A percentile compares a stretch with the other conserved stretches of the same genome.
Evolutionary conservation across 192 early-diverging fungal species (phyloP).

Genomic region (Podila clonocystis): DNA sequence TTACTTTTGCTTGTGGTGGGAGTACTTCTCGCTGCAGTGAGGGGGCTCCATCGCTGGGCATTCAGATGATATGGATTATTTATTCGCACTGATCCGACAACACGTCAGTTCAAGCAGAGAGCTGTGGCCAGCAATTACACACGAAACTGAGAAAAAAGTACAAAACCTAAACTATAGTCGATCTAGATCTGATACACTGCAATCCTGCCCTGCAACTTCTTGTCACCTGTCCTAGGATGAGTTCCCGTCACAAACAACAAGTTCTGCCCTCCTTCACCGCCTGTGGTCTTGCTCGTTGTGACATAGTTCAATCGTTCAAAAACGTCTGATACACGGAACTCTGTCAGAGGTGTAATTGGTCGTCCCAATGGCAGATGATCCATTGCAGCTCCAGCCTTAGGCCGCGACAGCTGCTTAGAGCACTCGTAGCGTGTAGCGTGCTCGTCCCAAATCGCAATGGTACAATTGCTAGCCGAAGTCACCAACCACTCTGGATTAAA

Average conservation of each 20-base stretch:
- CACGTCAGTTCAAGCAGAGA: too few species aligned
- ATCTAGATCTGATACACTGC: constrained; percentile 26
- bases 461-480: constrained; percentile 28
- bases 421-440: constrained; percentile 16
- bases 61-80: too few species aligned
- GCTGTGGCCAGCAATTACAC: too few species aligned
- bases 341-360: constrained; percentile 19
- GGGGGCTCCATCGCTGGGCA: too few species aligned
- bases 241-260: constrained; percentile 45
- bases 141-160: too few species aligned
- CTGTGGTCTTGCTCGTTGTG: constrained; percentile 4
- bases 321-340: constrained; percentile 21
- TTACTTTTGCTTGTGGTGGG: too few species aligned
- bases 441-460: constrained; percentile 46
- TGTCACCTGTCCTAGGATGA: constrained; percentile 22
- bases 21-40: too few species aligned
- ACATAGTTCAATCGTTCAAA: constrained; percentile 49
- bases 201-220: constrained; percentile 44
- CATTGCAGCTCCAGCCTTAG: background rate
- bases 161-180: too few species aligned
- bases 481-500: constrained; percentile 38
- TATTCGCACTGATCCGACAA: too few species aligned
- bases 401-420: constrained; percentile 1
- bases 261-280: background rate
- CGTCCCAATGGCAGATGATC: constrained; percentile 11